phyloP scores from a whole-genome alignment of 2,329 filamentous ascomycete species.

The Lachnellula arida region DNA sequence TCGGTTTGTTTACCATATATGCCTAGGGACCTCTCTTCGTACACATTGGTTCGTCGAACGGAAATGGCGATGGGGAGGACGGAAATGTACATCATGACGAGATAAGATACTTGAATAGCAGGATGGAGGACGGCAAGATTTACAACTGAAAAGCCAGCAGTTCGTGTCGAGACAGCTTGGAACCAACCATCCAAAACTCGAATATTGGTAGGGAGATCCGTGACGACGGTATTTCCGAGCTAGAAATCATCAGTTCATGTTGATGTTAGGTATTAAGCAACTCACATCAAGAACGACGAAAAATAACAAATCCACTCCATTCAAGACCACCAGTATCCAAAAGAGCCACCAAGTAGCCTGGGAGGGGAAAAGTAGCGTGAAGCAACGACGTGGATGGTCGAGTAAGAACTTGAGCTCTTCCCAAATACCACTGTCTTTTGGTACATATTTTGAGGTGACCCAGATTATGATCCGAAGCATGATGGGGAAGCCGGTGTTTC shows the following conservation, averaged over 20 bases:
- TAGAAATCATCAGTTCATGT: conserved; percentile 30
- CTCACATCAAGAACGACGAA: conserved; percentile 88
- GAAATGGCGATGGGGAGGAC: conserved; percentile 96
- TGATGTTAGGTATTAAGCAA: conserved; percentile 15
- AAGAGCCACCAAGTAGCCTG: conserved; percentile 96
- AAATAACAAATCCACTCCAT: conserved; percentile 79
- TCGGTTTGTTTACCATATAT: conserved; percentile 56
- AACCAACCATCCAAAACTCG: conserved; percentile 84
- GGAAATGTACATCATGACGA: conserved; percentile 99
- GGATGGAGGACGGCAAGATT: conserved; percentile 76
- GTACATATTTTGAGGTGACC: conserved; percentile 63
- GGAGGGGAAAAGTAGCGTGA: conserved; percentile 87
- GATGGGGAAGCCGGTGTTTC: conserved; percentile 92
- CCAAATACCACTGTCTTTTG: conserved; percentile 66
- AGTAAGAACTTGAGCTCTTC: conserved; percentile 88
- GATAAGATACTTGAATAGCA: conserved; percentile 86
- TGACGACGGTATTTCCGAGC: conserved; percentile 69
- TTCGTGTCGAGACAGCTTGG: conserved; percentile 83
- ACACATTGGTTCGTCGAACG: conserved; percentile 90
- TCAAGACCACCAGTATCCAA: conserved; percentile 75
- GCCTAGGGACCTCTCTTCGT: conserved; percentile 84
- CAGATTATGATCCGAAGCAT: conserved; percentile 94
- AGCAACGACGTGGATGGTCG: conserved; percentile 92
- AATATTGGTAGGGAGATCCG: conserved; percentile 62
- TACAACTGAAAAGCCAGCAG: conserved; percentile 82